Percentiles rank a stretch among this genome's conserved stretches.
These are phyloP conservation scores for Eucalyptus tenuipes DNA, from an alignment of 345 rosid genomes.

Conservation along the genomic window DNA sequence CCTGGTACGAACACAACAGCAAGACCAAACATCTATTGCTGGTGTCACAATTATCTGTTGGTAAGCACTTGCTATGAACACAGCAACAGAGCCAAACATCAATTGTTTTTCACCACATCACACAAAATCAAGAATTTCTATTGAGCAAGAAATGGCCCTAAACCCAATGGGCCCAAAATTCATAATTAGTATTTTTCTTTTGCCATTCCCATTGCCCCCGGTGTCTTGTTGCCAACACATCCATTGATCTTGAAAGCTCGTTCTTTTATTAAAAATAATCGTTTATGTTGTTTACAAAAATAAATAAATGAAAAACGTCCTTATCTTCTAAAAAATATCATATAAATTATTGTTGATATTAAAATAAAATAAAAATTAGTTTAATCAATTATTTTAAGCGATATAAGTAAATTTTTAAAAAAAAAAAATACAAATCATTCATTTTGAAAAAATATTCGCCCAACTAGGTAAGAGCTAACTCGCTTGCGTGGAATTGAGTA, in stretches of 20 bases:
- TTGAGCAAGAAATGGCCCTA: not conserved
- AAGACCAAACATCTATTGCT: not conserved
- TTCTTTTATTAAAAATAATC: not conserved
- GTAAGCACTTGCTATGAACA: not conserved
- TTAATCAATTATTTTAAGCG: not conserved
- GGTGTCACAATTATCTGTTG: not conserved
- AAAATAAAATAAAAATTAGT: rapidly evolving
- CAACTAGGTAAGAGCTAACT: not conserved
- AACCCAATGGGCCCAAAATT: not conserved
- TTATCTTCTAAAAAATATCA: not conserved
- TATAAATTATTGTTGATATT: not conserved
- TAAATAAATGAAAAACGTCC: rapidly evolving
- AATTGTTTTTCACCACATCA: not conserved
- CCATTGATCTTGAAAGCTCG: not conserved
- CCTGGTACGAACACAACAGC: not conserved
- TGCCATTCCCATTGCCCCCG: not conserved
- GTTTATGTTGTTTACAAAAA: rapidly evolving
- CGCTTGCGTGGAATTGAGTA: not conserved
- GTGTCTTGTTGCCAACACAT: not conserved
- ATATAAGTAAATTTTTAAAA: not conserved
- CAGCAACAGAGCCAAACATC: not conserved
- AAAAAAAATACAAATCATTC: no score
- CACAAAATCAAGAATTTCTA: not conserved
- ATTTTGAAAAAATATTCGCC: not conserved
- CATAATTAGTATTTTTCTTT: not conserved